Evolutionary conservation across 1,284 basidiomycete genomes (phyloP), one percentile per base, ranked within the genome.

Genomic region (Heterobasidion parviporum): DNA sequence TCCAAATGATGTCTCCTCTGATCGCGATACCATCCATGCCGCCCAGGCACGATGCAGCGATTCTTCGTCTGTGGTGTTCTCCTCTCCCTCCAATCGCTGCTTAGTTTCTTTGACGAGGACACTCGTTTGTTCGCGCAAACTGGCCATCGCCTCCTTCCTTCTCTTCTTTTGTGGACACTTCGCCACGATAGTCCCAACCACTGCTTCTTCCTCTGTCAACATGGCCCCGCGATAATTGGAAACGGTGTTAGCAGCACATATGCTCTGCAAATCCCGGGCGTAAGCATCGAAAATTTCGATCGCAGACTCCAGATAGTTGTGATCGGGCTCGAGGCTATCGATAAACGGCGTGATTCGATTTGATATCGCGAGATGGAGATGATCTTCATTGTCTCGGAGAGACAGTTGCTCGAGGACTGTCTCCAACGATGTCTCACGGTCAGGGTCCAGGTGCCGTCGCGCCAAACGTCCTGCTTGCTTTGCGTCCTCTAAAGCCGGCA

Each of bases 111-210:
- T 68, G n/a, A 82, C 80, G 33, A 84, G 72, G 20, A 70, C 61
- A 48, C 75, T 72, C 0, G 78, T 82, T 53, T 76, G 75, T 52
- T 84, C 81, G 51, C 82, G 68, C 56, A 85, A 62, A 53, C 73
- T 75, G 2, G 78, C 69, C 61, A 83, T 83, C 49, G 72, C 64
- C 48, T 83, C 79, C 56, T 70, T 73, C 46, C 82, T 73, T 59
- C 71, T 75, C 6, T 79, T 72, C n/a, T 77, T 76, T 59, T 83
- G 80, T 0, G 80, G 77, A 8, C 73, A 79, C 57, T 82, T 82
- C 33, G 80, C 80, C 0, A 79, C 71, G 56, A 86, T 85, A 0
- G 83, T 84, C 1, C 84, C 83, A 18, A 85, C 67, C 5, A 83
- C 67, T 0, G 74, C 81, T 64, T 87, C 83, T 61, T 79, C 82